Conservation (phyloP, 176 grass and related monocot genomes). For the Tillandsia fasciculata region DNA sequence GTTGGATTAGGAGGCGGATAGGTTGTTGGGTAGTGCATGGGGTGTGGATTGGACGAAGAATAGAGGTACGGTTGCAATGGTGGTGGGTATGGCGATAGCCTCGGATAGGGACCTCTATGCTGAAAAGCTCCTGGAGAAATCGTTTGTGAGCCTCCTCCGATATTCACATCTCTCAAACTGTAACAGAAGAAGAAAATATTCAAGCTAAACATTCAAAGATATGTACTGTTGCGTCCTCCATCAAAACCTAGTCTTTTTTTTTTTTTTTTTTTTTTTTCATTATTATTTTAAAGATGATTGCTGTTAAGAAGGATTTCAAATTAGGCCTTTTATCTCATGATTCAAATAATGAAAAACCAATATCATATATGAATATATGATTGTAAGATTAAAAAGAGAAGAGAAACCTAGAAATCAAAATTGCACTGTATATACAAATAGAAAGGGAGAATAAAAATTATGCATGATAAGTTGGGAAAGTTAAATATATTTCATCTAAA, state of each 20-base stretch:
- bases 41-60: conserved; percentile 35
- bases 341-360: too few relatives aligned
- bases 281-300: too few relatives aligned
- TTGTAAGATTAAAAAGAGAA: too few relatives aligned
- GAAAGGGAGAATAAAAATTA: background rate
- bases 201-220: background rate
- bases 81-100: conserved; percentile 36
- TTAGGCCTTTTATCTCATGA: too few relatives aligned
- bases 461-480: background rate
- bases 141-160: conserved; percentile 36
- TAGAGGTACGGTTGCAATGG: conserved; percentile 44
- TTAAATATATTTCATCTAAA: background rate
- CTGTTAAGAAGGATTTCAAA: too few relatives aligned
- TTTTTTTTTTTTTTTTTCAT: too few relatives aligned
- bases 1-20: conserved; percentile 34
- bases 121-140: conserved; percentile 34
- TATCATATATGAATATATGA: too few relatives aligned
- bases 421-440: too few relatives aligned
- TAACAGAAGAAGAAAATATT: conserved; percentile 1
- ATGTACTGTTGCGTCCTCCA: background rate
- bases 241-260: too few relatives aligned
- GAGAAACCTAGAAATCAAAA: conserved; percentile 27
- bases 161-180: conserved; percentile 65
- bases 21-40: conserved; percentile 41
- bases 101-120: conserved; percentile 31